Evolutionary conservation across 1,139 yeast genomes (phyloP), one percentile per base, ranked within the genome.

Genomic region (Scheffersomyces parashehatae): DNA sequence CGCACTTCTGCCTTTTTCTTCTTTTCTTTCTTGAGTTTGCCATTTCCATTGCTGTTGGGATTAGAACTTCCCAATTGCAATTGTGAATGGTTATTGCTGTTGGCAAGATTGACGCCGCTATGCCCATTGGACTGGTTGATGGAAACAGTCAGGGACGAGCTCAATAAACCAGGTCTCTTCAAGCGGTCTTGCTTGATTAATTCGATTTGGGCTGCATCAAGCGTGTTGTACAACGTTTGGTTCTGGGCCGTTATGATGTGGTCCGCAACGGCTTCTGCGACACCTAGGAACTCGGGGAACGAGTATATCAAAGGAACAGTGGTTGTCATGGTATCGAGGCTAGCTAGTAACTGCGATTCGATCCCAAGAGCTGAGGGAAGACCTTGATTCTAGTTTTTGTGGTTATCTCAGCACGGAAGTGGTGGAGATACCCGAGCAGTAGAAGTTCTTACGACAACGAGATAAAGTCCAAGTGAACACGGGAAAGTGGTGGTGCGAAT

Each of bases 191-290:
- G 54, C 44, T 64, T 64, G 42, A 68, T 56, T 26, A 55, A 43
- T 29, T 54, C 61, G 38, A 74, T 72, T 51, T 67, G 68, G 16
- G 59, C 55, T 29, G 51, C 55, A 52, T 73, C 77, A 46, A 70
- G 54, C n/a, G 81, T 75, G 46, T 76, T 75, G 58, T 76, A 78
- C 44, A 87, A 68, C 7, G 89, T 80, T 56, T 76, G 68, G 59
- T 89, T 85, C 67, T 93, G 98, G 11, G 91, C 86, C 35, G 83
- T 76, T 37, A 90, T 80, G 43, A 91, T 83, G 60, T 88, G 90
- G 59, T 88, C 93, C 1, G 96, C 97, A 35, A 91, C 96, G 20
- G 97, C 97, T 46, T 88, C 95, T 3, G 97, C 97, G 30, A 90
- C 97, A 15, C 90, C 95, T 29, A 83, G 73, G 59, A 89, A 85